These are phyloP conservation scores for Oxytropis ochrocephala DNA, from an alignment of 306 rosid genomes.

Conservation along the genomic window DNA sequence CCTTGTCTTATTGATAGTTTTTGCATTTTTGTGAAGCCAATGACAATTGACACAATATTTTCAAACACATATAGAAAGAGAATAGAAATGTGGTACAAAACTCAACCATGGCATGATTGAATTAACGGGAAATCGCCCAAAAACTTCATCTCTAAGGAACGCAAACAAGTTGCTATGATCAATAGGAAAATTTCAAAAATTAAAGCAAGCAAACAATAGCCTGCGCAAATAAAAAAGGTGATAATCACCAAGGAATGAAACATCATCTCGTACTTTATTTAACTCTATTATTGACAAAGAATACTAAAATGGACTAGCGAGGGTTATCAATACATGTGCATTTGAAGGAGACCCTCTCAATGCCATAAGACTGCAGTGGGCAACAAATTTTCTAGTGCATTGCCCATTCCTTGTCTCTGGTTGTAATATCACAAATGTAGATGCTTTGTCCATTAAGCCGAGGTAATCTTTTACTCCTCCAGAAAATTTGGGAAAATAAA, in stretches of 20 bases:
- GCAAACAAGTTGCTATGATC: background rate
- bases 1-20: no score
- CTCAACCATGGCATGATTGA: background rate
- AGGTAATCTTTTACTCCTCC: constrained; percentile 39
- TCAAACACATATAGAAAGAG: background rate
- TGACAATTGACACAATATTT: background rate
- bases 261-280: constrained; percentile 25
- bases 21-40: background rate
- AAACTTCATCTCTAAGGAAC: background rate
- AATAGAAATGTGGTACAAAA: background rate
- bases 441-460: constrained; percentile 29
- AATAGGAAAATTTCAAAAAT: background rate
- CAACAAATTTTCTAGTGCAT: constrained; percentile 4
- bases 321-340: constrained; percentile 21
- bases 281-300: constrained; percentile 29
- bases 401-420: constrained; percentile 26
- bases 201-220: constrained; percentile 12
- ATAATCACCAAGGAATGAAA: constrained; percentile 11
- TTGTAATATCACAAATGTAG: constrained; percentile 8
- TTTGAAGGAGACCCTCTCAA: background rate
- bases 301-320: constrained; percentile 16
- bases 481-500: constrained; percentile 19
- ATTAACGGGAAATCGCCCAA: background rate
- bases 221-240: background rate
- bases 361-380: constrained; percentile 8